Evolutionary conservation across 306 rosid species (phyloP), one percentile per base, ranked within the genome.

Genomic region (Cyclanthera cordifolia): DNA sequence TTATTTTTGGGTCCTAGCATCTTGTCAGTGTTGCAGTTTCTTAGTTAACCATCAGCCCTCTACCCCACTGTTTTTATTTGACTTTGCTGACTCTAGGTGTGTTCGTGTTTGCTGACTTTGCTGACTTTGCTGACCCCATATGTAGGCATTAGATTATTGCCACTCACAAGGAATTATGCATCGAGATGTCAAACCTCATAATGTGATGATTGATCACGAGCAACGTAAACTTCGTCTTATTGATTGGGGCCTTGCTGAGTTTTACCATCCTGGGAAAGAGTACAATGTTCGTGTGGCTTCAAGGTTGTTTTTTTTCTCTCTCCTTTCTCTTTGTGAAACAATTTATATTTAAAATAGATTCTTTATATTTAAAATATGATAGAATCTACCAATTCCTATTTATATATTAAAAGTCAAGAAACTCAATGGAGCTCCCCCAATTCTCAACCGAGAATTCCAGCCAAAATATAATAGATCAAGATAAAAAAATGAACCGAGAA

Each of bases 141-240:
- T 72, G 59, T 70, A 81, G 80, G 85, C 85, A 23, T 67, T 78
- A 56, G 85, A 81, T 71, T 75, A 78, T 59, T 81, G 82, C 32
- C 82, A 78, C 73, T 75, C 82, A 9, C 82, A 81, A 50, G 85
- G 85, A 53, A 81, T 81, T 75, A 78, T 81, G 82, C 85, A 81
- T 57, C 75, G 85, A 53, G 82, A 81, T 56, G 82, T 81, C 34
- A 81, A 81, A 67, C 85, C 85, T 58, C 82, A 81, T 53, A 81
- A 81, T 72, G 82, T 81, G 66, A 81, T 81, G 85, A 81, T 81
- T 27, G 85, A 81, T 41, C 85, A 81, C 3, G 82, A 81, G 45
- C 71, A 75, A 66, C 70, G 74, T 25, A 81, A 81, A 74, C 85
- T 81, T 78, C 78, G 78, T 71, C 69, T 81, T 74, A 81, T 81